Conservation (phyloP, 78 protist species). For the Anaeramoeba flamelloides region DNA sequence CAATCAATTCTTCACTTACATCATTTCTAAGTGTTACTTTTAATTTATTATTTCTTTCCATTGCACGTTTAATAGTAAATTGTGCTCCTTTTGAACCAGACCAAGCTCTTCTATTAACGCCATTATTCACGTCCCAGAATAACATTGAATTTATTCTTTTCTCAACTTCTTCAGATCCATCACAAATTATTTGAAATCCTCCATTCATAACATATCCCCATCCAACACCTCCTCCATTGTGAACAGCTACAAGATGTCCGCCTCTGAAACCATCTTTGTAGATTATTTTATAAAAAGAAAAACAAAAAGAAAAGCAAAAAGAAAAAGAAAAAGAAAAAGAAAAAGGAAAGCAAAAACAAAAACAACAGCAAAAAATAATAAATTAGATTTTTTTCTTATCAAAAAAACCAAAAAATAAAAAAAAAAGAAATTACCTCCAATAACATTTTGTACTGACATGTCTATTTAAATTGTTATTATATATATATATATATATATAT, state of each 20-base stretch:
- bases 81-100: slow-evolving; percentile 25
- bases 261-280: slow-evolving; percentile 61
- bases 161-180: slow-evolving; percentile 50
- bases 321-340: background rate
- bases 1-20: too few relatives aligned
- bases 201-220: slow-evolving; percentile 79
- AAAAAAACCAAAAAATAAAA: background rate
- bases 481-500: too few relatives aligned
- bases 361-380: background rate
- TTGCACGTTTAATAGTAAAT: slow-evolving; percentile 9
- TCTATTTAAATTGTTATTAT: too few relatives aligned
- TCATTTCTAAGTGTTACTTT: too few relatives aligned
- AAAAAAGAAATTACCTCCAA: background rate
- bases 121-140: slow-evolving; percentile 76
- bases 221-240: slow-evolving; percentile 25
- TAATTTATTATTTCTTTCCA: background rate
- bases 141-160: slow-evolving; percentile 50
- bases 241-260: slow-evolving; percentile 59
- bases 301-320: background rate
- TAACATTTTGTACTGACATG: background rate
- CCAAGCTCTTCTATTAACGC: slow-evolving; percentile 48
- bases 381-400: background rate
- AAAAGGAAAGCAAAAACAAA: background rate
- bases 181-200: slow-evolving; percentile 77
- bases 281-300: slow-evolving; percentile 26